Conservation (phyloP, 495 filamentous ascomycete genomes). For the Lepraria neglecta region DNA sequence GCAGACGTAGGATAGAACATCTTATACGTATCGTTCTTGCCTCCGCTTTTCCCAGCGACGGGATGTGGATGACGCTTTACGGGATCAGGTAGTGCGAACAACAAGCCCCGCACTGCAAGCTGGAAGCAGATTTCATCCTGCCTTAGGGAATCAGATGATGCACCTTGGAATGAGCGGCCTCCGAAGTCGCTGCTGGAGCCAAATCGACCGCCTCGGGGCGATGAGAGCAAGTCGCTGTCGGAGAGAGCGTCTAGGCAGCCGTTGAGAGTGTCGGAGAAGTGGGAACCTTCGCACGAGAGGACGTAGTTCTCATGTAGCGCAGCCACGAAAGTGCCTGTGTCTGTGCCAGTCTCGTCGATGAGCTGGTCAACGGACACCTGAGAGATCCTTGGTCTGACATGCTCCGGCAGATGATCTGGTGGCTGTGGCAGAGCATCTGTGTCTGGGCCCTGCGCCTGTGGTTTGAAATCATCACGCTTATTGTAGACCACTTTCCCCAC, state of each 20-base stretch:
- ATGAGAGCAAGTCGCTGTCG: conserved; percentile 73
- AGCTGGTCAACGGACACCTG: conserved; percentile 68
- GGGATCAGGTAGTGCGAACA: conserved; percentile 76
- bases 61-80: conserved; percentile 53
- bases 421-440: conserved; percentile 40
- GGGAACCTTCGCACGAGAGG: conserved; percentile 65
- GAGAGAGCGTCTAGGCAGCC: conserved; percentile 79
- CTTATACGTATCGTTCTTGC: conserved; percentile 57
- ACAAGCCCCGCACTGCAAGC: conserved; percentile 71
- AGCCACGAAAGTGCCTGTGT: conserved; percentile 81
- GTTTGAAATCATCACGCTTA: conserved; percentile 55
- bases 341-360: conserved; percentile 83
- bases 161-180: conserved; percentile 35
- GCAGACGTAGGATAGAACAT: conserved; percentile 84
- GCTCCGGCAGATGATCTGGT: conserved; percentile 57
- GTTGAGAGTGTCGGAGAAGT: conserved; percentile 58
- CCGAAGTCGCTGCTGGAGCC: conserved; percentile 40
- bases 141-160: conserved; percentile 64
- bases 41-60: conserved; percentile 30
- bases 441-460: conserved; percentile 19
- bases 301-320: conserved; percentile 93
- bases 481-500: conserved; percentile 94
- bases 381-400: conserved; percentile 57
- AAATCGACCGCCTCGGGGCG: conserved; percentile 33
- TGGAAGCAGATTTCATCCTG: conserved; percentile 93